phyloP scores from a whole-genome alignment of 192 early-diverging fungal genomes.

The Fimicolochytrium jonesii region DNA sequence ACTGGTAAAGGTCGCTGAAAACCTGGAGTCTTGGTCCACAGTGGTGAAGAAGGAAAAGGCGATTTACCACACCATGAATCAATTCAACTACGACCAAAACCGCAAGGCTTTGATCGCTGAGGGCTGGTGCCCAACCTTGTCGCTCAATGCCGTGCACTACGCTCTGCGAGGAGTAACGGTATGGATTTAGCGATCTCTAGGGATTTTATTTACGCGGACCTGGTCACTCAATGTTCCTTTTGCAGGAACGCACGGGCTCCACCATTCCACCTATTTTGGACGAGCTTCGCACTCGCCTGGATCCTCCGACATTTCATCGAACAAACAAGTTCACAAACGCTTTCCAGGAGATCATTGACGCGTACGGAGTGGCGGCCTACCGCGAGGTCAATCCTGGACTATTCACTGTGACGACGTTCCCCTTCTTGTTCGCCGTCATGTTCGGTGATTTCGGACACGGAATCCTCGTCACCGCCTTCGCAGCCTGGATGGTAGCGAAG shows the following conservation, averaged over 20 bases:
- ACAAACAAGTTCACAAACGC: slow-evolving; percentile 96
- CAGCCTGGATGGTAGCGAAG: slow-evolving; percentile 68
- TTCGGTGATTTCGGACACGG: slow-evolving; percentile 99
- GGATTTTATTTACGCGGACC: too few species aligned
- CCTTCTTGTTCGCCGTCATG: slow-evolving; percentile 99
- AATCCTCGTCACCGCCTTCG: slow-evolving; percentile 73
- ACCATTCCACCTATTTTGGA: slow-evolving; percentile 84
- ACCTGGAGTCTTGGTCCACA: slow-evolving; percentile 81
- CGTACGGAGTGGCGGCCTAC: slow-evolving; percentile 94
- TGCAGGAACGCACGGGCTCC: slow-evolving; percentile 79
- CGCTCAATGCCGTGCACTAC: slow-evolving; percentile 75
- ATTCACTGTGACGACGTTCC: slow-evolving; percentile 95
- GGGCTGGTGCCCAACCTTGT: slow-evolving; percentile 93
- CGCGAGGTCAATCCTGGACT: slow-evolving; percentile 98
- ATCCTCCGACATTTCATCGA: slow-evolving; percentile 90
- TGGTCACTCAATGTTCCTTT: too few species aligned
- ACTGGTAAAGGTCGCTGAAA: slow-evolving; percentile 79
- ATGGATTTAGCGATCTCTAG: too few species aligned
- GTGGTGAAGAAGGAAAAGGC: slow-evolving; percentile 97
- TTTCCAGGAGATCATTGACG: slow-evolving; percentile 96
- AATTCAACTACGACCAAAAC: slow-evolving; percentile 90
- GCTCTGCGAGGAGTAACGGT: slow-evolving; percentile 80
- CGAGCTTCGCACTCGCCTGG: slow-evolving; percentile 77
- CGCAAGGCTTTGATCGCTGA: slow-evolving; percentile 95
- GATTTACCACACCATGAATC: slow-evolving; percentile 93